phyloP scores from a whole-genome alignment of 2,329 filamentous ascomycete species.

The Penicillium occitanis region DNA sequence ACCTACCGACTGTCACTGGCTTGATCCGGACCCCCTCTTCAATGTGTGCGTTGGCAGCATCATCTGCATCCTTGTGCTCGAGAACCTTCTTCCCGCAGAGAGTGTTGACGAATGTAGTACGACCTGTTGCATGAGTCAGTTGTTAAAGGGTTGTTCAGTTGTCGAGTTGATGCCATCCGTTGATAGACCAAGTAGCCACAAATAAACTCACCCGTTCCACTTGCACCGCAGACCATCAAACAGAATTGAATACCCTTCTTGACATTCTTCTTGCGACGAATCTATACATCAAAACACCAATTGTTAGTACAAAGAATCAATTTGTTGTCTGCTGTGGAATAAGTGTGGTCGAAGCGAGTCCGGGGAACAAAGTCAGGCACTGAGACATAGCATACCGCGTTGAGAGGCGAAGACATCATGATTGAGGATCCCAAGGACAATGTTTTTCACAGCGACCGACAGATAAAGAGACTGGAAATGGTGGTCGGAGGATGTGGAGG shows the following conservation, averaged over 20 bases:
- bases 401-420: slow-evolving; percentile 54
- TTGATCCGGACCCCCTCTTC: slow-evolving; percentile 99
- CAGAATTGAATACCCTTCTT: slow-evolving; percentile 99
- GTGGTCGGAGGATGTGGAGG: slow-evolving; percentile 24
- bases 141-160: background rate
- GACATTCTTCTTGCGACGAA: slow-evolving; percentile 99
- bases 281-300: slow-evolving; percentile 57
- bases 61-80: slow-evolving; percentile 86
- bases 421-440: slow-evolving; percentile 4
- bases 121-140: slow-evolving; percentile 56
- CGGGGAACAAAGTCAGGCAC: slow-evolving; percentile 25
- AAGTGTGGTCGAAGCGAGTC: slow-evolving; percentile 10
- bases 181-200: slow-evolving; percentile 4
- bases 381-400: slow-evolving; percentile 49
- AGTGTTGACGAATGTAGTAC: slow-evolving; percentile 99
- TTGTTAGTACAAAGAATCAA: background rate
- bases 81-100: slow-evolving; percentile 95
- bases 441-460: background rate
- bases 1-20: slow-evolving; percentile 92
- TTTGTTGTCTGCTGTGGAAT: background rate
- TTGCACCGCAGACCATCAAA: slow-evolving; percentile 99
- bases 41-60: slow-evolving; percentile 80
- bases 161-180: background rate
- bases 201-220: slow-evolving; percentile 77
- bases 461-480: slow-evolving; percentile 24